These are phyloP conservation scores for Psilocybe tampanensis DNA, from an alignment of 768 basidiomycete genomes.

Conservation along the genomic window DNA sequence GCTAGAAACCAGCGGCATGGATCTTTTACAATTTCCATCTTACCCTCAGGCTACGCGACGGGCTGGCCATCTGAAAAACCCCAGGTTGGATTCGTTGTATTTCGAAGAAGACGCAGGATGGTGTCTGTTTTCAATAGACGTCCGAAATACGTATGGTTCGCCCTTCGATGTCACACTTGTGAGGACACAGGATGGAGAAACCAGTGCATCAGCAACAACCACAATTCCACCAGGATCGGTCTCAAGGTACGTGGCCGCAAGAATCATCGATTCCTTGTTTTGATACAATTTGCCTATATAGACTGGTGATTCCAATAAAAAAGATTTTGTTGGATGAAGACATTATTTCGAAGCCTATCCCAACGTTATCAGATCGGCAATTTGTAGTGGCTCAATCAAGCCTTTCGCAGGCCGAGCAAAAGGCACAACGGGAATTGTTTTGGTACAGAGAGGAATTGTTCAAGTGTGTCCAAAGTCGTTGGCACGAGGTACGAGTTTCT, in stretches of 20 bases:
- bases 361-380: conserved; percentile 85
- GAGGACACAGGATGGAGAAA: conserved; percentile 62
- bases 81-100: conserved; percentile 32
- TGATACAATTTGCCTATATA: conserved; percentile 25
- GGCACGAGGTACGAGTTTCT: conserved; percentile 75
- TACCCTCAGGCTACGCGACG: conserved; percentile 29
- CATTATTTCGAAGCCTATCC: conserved; percentile 68
- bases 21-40: conserved; percentile 68
- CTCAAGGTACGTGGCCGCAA: conserved; percentile 56
- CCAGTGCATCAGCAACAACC: conserved; percentile 46
- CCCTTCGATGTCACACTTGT: conserved; percentile 90
- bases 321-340: conserved; percentile 66
- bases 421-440: conserved; percentile 78
- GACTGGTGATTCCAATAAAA: conserved; percentile 71
- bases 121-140: conserved; percentile 88
- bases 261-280: background rate
- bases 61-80: conserved; percentile 21
- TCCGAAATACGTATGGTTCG: conserved; percentile 89
- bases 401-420: conserved; percentile 60
- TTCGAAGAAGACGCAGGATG: conserved; percentile 61
- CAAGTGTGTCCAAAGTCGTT: conserved; percentile 64
- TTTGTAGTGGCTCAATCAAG: conserved; percentile 83
- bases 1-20: conserved; percentile 85
- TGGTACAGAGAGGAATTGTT: conserved; percentile 96
- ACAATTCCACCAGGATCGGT: conserved; percentile 89